Evolutionary conservation across 2,329 filamentous ascomycete genomes (phyloP), one percentile per base, ranked within the genome.

Genomic region (Fusarium poae): DNA sequence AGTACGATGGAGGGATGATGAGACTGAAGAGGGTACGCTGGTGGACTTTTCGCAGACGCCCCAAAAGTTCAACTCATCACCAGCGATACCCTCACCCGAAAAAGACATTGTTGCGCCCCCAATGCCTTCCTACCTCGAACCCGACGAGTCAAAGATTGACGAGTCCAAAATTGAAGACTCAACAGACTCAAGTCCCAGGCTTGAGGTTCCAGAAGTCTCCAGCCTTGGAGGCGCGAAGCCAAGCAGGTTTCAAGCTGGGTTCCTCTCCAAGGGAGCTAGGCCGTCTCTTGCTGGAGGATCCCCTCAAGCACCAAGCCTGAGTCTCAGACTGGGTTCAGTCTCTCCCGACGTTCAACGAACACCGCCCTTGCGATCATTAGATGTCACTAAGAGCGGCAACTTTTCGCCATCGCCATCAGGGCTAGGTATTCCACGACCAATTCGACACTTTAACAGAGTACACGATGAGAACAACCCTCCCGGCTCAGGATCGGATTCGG

Each of bases 31-130:
- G 52, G 94, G 94, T 25, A 90, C 91, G 1, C 82, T 98, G 57
- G 94, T 92, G 13, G 96, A 98, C 77, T 97, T 95, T 76, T 92
- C 95, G 75, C 93, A 93, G 80, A 97, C 95, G 4, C 95, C 96
- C 1, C 87, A 94, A 77, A 92, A 90, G 75, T 79, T 86, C 11
- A 83, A 87, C 18, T 83, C 83, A 3, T 86, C 88, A 1, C 87
- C 89, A 9, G 86, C 89, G 50, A 57, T 73, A 21, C 35, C 67
- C 7, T 73, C 74, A 1, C 67, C 70, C 0, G 68, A 74, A 56
- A 76, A 71, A 70, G 60, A 52, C 21, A 78, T 84, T 3, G 70
- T 80, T 15, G 76, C 80, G 4, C 72, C 79, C n/a, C 37, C 50
- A 0, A 43, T 71, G 42, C 66, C 71, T 21, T 54, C 68, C 0